Base-by-base conservation (phyloP, 1,139 yeast species). In the Chernovozyma aurita region DNA sequence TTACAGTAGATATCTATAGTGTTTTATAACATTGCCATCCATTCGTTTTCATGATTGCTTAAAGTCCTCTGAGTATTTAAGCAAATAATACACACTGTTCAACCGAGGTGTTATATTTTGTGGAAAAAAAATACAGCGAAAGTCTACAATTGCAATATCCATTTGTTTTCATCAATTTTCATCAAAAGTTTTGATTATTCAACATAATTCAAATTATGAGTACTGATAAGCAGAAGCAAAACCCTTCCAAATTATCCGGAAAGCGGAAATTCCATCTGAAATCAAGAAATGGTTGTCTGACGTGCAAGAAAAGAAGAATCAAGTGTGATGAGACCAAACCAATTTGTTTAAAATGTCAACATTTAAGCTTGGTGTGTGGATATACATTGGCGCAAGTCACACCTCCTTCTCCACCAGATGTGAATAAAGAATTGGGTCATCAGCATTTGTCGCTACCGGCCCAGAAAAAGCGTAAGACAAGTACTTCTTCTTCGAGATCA, bases 281-380 rank as follows among this genome's bases (percentile, higher is more conserved):
- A 59, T 85, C 95, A 24, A 72, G 95, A 41, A 76, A 78, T 35
- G 97, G 97, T 0, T 90, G 97, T 58, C 74, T 80, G 30, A 85
- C 95, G 1, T 90, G 97, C 60, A 90, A 90, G 53, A 73, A 77
- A 47, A 73, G 97, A 48, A 66, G 97, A 37, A 95, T 90, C 32
- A 90, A 90, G 55, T 90, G 97, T 65, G 97, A 90, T 56, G 97
- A 90, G 57, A 66, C 70, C 0, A 83, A 79, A 47, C 97, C 97
- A 0, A 55, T 66, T 13, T 90, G 97, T 57, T 68, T 67, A 21
- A 87, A 87, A 59, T 90, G 97, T 58, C 61, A 68, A 39, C 80
- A 85, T 45, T 74, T 88, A 76, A 82, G 82, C 28, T 66, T 90
- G 28, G 83, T 76, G 24, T 90, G 97, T 63, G 74, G 80, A 0